These are phyloP conservation scores for Gryganskiella cystojenkinii DNA, from an alignment of 192 early-diverging fungal genomes.

Conservation along the genomic window DNA sequence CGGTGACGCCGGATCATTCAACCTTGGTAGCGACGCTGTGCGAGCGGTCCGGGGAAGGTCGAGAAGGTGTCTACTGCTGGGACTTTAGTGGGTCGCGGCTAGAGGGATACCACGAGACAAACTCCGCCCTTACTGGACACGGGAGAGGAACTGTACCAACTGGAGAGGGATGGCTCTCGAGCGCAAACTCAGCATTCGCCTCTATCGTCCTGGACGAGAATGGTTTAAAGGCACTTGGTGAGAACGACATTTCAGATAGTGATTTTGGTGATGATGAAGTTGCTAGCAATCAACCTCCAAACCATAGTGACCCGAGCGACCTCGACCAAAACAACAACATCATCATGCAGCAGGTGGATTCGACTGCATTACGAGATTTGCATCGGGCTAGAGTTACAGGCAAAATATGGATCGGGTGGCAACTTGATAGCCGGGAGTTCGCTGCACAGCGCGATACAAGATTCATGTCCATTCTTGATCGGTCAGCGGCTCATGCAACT, in stretches of 20 bases:
- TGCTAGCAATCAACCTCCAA: background rate
- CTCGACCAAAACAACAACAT: constrained; percentile 24
- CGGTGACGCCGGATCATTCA: constrained; percentile 27
- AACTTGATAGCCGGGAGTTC: constrained; percentile 17
- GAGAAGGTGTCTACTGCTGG: constrained; percentile 46
- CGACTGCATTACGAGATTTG: constrained; percentile 10
- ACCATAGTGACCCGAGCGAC: background rate
- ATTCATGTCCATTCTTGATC: background rate
- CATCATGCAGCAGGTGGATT: constrained; percentile 48
- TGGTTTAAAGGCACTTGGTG: background rate
- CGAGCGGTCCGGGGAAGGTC: constrained; percentile 33
- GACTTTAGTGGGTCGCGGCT: constrained; percentile 35
- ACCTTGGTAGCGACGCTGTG: constrained; percentile 44
- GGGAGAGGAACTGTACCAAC: too few relatives aligned
- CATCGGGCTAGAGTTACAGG: constrained; percentile 38
- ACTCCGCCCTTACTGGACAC: too few relatives aligned
- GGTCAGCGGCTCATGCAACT: background rate
- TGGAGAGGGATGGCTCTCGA: too few relatives aligned
- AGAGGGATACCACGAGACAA: constrained; percentile 37
- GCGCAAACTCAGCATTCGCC: too few relatives aligned
- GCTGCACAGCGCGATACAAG: constrained; percentile 1
- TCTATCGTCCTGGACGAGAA: too few relatives aligned
- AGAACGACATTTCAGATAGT: background rate
- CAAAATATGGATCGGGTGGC: constrained; percentile 50
- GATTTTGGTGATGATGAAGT: background rate